These are phyloP conservation scores for Ustilago vetiveriae DNA, from an alignment of 1,284 basidiomycete species.

Conservation along the genomic window DNA sequence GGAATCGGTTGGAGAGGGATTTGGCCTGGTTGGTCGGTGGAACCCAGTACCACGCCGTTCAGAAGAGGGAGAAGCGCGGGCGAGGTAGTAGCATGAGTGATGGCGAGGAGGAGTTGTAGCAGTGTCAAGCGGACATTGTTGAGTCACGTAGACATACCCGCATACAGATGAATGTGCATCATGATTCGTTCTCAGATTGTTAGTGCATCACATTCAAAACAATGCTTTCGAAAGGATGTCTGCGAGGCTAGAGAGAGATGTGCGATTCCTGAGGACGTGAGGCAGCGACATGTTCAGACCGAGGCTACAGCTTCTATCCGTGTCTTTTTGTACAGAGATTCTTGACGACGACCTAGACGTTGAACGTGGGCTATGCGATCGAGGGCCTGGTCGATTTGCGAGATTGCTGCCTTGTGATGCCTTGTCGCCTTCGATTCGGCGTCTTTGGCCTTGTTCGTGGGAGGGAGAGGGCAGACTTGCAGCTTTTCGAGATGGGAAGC, in stretches of 20 bases:
- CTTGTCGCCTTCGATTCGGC: too few species aligned
- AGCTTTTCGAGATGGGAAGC: neutral
- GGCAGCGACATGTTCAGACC: too few species aligned
- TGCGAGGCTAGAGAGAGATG: too few species aligned
- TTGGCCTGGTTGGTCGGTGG: conserved; percentile 54
- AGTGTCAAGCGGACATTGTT: too few species aligned
- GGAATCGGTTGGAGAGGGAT: conserved; percentile 48
- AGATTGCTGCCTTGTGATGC: conserved; percentile 1
- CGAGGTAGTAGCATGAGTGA: conserved; percentile 40
- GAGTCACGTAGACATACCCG: neutral
- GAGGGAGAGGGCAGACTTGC: neutral
- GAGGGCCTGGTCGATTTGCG: conserved; percentile 3
- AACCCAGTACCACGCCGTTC: conserved; percentile 7
- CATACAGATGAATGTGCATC: neutral
- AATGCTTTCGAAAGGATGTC: neutral
- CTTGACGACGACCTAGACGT: conserved; percentile 1
- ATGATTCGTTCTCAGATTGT: neutral
- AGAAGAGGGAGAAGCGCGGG: conserved; percentile 22
- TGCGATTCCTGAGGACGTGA: too few species aligned
- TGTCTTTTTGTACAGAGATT: neutral
- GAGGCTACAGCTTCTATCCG: too few species aligned
- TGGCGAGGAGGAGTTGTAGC: conserved; percentile 38
- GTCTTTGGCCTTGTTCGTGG: too few species aligned
- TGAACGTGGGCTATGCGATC: conserved; percentile 3
- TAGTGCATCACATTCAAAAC: neutral